Conservation (phyloP, 176 grass and related monocot genomes). For the Chrysopogon serrulatus region DNA sequence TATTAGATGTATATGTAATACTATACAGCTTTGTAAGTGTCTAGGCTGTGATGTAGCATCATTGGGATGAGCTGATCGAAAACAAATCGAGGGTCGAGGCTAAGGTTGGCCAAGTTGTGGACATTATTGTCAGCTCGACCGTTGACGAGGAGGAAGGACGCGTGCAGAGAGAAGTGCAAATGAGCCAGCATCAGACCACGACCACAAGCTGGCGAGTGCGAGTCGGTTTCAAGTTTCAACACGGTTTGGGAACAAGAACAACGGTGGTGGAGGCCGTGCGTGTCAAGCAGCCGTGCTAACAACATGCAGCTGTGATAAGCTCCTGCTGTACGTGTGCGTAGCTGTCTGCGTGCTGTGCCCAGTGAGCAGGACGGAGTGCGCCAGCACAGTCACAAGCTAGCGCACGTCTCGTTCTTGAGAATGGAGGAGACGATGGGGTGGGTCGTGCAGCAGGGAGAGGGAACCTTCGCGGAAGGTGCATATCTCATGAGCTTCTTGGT, state of each 20-base stretch:
- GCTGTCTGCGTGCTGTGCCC: no score
- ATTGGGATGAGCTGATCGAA: neutral
- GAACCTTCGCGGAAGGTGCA: no score
- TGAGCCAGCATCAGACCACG: neutral
- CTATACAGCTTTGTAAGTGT: neutral
- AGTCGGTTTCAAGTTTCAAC: neutral
- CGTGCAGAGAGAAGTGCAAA: neutral
- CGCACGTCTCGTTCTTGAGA: no score
- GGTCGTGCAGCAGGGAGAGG: no score
- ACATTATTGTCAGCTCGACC: neutral
- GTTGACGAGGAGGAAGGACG: neutral
- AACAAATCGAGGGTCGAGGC: neutral
- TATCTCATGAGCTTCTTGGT: no score
- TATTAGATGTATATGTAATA: no score
- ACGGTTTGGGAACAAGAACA: neutral
- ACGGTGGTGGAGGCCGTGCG: neutral
- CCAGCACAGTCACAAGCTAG: no score
- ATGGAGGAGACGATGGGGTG: no score
- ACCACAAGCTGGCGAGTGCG: no score
- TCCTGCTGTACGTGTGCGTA: neutral
- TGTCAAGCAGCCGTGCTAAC: neutral
- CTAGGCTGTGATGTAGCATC: neutral
- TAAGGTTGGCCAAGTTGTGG: neutral
- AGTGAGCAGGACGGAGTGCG: no score
- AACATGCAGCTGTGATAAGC: no score